phyloP scores from a whole-genome alignment of 1,139 yeast species.

The Diutina catenulata region DNA sequence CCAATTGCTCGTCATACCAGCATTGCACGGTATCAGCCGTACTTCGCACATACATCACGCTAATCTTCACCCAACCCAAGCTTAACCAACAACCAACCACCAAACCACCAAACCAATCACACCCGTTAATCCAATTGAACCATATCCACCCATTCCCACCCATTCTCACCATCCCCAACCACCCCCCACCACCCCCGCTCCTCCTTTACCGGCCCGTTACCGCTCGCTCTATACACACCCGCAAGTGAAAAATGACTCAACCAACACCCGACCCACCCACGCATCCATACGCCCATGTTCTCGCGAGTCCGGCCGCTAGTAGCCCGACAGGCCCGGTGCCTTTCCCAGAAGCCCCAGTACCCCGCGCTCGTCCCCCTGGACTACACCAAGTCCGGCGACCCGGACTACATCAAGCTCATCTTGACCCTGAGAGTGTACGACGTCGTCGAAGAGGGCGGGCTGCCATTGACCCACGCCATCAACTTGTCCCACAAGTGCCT shows the following conservation, averaged over 20 bases:
- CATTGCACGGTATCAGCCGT: no score
- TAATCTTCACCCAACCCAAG: not conserved
- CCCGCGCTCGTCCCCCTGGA: slow-evolving; percentile 18
- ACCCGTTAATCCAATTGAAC: no score
- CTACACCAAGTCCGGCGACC: slow-evolving; percentile 48
- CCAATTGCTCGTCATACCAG: no score
- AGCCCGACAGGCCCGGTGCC: not conserved
- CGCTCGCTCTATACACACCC: not conserved
- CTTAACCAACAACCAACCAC: not conserved
- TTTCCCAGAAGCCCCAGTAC: not conserved
- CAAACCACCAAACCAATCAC: no score
- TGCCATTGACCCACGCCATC: slow-evolving; percentile 72
- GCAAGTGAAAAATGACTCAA: not conserved
- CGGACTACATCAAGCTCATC: slow-evolving; percentile 87
- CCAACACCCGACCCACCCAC: not conserved
- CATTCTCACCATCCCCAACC: no score
- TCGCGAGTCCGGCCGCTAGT: not conserved
- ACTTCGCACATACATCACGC: not conserved
- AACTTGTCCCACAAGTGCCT: slow-evolving; percentile 64
- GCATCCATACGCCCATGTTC: not conserved
- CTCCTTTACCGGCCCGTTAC: not conserved
- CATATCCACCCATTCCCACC: no score
- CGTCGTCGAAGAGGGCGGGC: slow-evolving; percentile 66
- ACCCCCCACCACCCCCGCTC: no score
- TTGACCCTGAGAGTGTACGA: slow-evolving; percentile 90